Evolutionary conservation across 768 basidiomycete species (phyloP), one percentile per base, ranked within the genome.

Genomic region (Lentinus tigrinus): DNA sequence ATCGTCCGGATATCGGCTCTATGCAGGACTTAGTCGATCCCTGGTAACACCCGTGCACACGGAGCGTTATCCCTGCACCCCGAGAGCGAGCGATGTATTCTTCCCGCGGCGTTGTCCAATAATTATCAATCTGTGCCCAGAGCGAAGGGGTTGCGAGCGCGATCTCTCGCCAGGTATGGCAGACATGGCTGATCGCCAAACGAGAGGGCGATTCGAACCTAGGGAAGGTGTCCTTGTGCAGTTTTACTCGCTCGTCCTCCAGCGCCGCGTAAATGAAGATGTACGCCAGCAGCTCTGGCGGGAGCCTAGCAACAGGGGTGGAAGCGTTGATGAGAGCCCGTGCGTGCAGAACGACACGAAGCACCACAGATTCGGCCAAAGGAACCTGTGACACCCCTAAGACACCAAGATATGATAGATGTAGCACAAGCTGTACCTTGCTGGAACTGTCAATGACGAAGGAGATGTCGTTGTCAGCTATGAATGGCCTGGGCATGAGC

Each of bases 181-280:
- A 65, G 28, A 65, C 61, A 27, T 60, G 58, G 4, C 61, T 54
- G 37, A 65, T 14, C 4, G 10, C 26, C 23, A 48, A 37, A 14
- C 47, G 54, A 2, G 44, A 2, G 17, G n/a, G 31, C 16, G 16
- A n/a, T 42, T 42, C 40, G 4, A 17, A 42, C 14, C 7, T 7
- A 31, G 31, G 31, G 31, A 31, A 7, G 1, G 31, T 31, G 31
- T 31, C 6, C 31, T 31, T 11, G 31, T 11, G 7, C 31, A 31
- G 1, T 6, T 11, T 6, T 6, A 31, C 11, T 3, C 31, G 31
- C 6, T 31, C 31, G 11, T 31, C 31, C 31, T 11, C 31, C 6
- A 31, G 11, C 31, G 11, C 31, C 7, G 11, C 31, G 31, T 31
- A 31, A 7, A 31, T 7, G 40, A 42, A 42, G 40, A 42, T 17